Conservation (phyloP, 345 rosid genomes). For the Geranium brycei region DNA sequence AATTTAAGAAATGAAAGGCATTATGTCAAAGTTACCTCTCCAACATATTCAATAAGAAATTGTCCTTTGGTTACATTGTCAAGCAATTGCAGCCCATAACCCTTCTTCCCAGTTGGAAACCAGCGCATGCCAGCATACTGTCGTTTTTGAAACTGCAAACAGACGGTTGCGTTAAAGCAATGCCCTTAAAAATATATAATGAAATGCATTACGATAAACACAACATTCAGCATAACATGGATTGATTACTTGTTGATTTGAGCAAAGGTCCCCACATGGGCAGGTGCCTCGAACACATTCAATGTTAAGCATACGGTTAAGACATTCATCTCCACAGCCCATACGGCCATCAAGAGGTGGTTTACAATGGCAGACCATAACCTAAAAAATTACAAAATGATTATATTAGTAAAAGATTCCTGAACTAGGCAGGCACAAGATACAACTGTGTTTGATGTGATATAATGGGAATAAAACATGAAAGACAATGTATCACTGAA, state of each 20-base stretch:
- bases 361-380: constrained; percentile 94
- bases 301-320: constrained; percentile 93
- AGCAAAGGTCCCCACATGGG: constrained; percentile 79
- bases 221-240: constrained; percentile 1
- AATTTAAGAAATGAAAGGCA: background rate
- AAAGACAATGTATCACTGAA: background rate
- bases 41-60: constrained; percentile 92
- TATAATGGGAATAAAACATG: background rate
- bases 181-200: background rate
- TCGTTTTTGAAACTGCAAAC: constrained; percentile 81
- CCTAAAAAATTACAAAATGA: constrained; percentile 17
- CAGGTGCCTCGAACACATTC: constrained; percentile 94
- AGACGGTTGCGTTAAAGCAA: constrained; percentile 1
- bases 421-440: constrained; percentile 4
- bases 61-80: constrained; percentile 62
- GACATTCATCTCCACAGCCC: constrained; percentile 94
- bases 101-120: constrained; percentile 81
- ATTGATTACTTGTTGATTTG: constrained; percentile 75
- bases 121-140: constrained; percentile 62
- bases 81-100: constrained; percentile 72
- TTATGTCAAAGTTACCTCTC: constrained; percentile 53
- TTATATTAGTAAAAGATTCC: background rate
- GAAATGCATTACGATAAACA: background rate
- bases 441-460: background rate
- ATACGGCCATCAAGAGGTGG: constrained; percentile 40